A percentile compares a stretch with the other conserved stretches of the same genome.
These are phyloP conservation scores for Cerioporus squamosus DNA, from an alignment of 1,284 basidiomycete genomes.

Conservation along the genomic window DNA sequence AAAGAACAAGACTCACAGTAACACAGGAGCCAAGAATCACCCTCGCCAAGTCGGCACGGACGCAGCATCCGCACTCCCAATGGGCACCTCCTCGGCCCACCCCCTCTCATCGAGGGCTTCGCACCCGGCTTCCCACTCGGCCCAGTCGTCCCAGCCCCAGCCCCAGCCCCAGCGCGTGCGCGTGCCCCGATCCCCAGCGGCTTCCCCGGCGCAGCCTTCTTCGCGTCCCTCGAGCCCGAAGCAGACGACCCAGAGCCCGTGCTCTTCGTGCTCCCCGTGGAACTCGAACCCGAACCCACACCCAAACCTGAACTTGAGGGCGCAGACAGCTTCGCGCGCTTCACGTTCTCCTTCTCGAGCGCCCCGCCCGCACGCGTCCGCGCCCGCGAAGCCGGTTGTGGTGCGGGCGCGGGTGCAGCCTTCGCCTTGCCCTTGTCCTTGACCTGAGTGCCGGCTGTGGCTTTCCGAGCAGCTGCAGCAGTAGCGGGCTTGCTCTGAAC, in stretches of 20 bases:
- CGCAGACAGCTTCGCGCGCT: conserved; percentile 27
- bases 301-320: neutral
- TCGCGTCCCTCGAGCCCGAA: conserved; percentile 3
- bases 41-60: conserved; percentile 39
- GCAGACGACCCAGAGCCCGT: neutral
- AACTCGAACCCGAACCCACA: neutral
- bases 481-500: neutral
- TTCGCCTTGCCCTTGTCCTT: conserved; percentile 44
- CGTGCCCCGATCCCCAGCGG: conserved; percentile 1
- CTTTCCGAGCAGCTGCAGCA: neutral
- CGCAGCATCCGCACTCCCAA: conserved; percentile 62
- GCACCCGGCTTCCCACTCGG: neutral
- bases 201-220: neutral
- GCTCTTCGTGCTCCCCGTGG: conserved; percentile 3
- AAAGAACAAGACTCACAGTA: no score
- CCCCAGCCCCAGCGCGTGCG: neutral
- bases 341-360: conserved; percentile 33
- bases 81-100: conserved; percentile 60
- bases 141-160: no score
- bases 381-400: neutral
- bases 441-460: neutral
- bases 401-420: conserved; percentile 13
- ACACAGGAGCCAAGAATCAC: conserved; percentile 18
- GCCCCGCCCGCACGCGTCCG: conserved; percentile 20
- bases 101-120: conserved; percentile 32